These are phyloP conservation scores for Acidomyces sp. DNA, from an alignment of 495 filamentous ascomycete species.

Conservation along the genomic window DNA sequence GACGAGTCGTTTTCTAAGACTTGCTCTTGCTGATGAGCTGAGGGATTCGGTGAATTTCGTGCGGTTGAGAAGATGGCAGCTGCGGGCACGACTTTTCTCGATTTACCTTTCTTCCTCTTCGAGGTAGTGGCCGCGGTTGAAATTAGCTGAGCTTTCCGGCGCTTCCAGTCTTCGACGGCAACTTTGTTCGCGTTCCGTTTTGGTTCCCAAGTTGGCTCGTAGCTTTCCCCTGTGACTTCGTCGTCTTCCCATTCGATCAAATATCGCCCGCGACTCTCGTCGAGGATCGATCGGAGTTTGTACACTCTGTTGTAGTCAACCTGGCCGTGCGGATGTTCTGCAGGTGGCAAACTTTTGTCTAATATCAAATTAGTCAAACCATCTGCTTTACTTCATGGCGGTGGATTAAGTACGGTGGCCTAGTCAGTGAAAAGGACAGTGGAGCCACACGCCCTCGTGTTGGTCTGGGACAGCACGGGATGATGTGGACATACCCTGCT, in stretches of 20 bases:
- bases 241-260: conserved; percentile 22
- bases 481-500: no score
- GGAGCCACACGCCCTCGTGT: no score
- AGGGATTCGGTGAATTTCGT: no score
- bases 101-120: background rate
- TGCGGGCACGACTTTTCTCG: conserved; percentile 11
- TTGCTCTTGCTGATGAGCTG: no score
- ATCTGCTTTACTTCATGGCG: no score
- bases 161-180: conserved; percentile 16
- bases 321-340: conserved; percentile 16
- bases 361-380: no score
- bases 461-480: no score
- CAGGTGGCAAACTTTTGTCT: no score
- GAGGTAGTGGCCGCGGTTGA: background rate
- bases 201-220: conserved; percentile 21
- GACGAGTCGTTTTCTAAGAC: background rate
- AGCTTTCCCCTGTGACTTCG: conserved; percentile 15
- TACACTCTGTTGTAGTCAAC: conserved; percentile 9
- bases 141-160: background rate
- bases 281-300: conserved; percentile 12
- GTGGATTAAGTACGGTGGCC: no score
- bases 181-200: conserved; percentile 15
- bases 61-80: background rate
- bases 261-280: conserved; percentile 14
- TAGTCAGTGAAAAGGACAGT: no score